Evolutionary conservation across 495 filamentous ascomycete genomes (phyloP), one percentile per base, ranked within the genome.

Genomic region (Hypoxylon intermedium): DNA sequence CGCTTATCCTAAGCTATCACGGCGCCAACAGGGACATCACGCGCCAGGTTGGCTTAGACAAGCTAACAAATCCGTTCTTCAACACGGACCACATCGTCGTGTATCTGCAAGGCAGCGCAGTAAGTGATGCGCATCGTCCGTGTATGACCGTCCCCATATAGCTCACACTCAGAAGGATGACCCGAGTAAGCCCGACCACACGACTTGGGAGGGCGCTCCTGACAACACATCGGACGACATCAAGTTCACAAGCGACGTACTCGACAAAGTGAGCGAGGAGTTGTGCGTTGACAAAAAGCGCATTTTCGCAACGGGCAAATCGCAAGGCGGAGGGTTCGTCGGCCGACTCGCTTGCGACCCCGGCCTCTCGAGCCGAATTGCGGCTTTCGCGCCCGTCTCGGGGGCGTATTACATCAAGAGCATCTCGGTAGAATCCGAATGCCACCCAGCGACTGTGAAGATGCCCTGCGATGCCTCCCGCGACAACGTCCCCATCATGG

Each of bases 251-350:
- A 61, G 63, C 12, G 79, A 82, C 19, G 75, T 84, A 18, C 71
- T 87, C 21, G 71, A 73, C n/a, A 60, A 76, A 16, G 48, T 84
- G 33, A 53, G 69, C 21, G 40, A 55, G 9, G 65, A 67, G 7
- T 75, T 82, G 40, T 85, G 83, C 67, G 74, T 87, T 48, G 83
- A 87, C 55, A 50, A 67, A 3, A 60, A 59, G 31, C 78, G 82
- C 21, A 68, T 86, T 26, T 87, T 82, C 53, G 82, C 83, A 1
- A 76, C 77, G 5, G 85, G 85, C 2, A 84, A 85, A 58, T 85
- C 82, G 0, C 84, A 86, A 59, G 85, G 85, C 16, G 85, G 83
- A 4, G 82, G 83, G 1, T 82, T 87, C 52, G 75, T 78, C 5
- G 72, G 72, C 23, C 69, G 79, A 0, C 75, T 88, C 1, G 83